Evolutionary conservation across 2,329 filamentous ascomycete genomes (phyloP), one percentile per base, ranked within the genome.

Genomic region (Xylariales sp.): DNA sequence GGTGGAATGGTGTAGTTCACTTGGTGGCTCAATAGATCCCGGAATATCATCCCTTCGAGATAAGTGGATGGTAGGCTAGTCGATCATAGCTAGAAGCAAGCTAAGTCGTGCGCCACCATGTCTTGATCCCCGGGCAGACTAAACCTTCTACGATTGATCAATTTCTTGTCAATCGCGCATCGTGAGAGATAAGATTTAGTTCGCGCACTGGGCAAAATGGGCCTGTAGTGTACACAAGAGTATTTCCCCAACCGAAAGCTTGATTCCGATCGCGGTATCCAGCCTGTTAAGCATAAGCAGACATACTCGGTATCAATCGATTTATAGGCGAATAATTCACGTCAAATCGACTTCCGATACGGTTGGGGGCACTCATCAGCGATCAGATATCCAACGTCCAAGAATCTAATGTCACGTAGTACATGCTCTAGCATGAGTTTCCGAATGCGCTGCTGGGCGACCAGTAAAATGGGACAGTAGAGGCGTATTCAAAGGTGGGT

Each of bases 11-110:
- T 23, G 23, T 23, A 36, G n/a, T 14, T 12, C 18, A 23, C 50
- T n/a, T 48, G 34, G 50, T 62, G 60, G 34, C 43, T 55, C 52
- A 5, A 63, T 63, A 49, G 32, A 49, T 50, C 41, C 36, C 32
- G 10, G 34, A 23, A 23, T 43, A 62, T 43, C 39, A 34, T 54
- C 10, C 49, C 39, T 62, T 46, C 18, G n/a, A 62, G 28, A 46
- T 45, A 46, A 36, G 41, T 46, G n/a, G 12, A 39, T 12, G 48
- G 58, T 45, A 45, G 9, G 41, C 50, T 46, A 62, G 59, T 45
- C 30, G 16, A 36, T 46, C 30, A 36, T 28, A 10, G 39, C 50
- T 39, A 14, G 36, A 53, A 61, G 16, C 57, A 50, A 41, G 16
- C 46, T 30, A 50, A 50, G 12, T 18, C 52, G 18, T 43, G 52